phyloP scores from a whole-genome alignment of 169 alveolate species.

The Cryptosporidium sp. region DNA sequence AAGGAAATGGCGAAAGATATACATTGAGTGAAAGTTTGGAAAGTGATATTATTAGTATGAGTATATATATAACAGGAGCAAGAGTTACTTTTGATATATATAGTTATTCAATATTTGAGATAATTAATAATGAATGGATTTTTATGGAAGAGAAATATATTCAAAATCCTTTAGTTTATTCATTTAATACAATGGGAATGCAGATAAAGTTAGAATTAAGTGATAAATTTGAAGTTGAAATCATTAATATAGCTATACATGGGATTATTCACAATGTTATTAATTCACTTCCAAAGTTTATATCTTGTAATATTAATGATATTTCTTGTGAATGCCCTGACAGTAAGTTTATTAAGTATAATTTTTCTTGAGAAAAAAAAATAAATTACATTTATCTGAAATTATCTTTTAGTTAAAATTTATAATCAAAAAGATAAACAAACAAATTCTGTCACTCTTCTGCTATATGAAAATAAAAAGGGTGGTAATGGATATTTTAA shows the following conservation, averaged over 20 bases:
- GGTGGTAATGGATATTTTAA: conserved; percentile 64
- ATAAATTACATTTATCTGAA: not conserved
- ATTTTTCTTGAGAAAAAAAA: not conserved
- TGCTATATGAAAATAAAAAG: conserved; percentile 54
- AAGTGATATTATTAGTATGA: not conserved
- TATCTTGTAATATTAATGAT: conserved; percentile 33
- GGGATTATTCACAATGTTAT: conserved; percentile 42
- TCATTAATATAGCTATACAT: conserved; percentile 57
- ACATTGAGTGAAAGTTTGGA: not conserved
- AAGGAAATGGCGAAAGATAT: conserved; percentile 56
- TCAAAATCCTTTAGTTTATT: conserved; percentile 42
- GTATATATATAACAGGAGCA: conserved; percentile 39
- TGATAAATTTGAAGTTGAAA: conserved; percentile 15
- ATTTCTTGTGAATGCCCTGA: conserved; percentile 71
- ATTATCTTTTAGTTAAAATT: conserved; percentile 24
- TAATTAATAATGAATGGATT: conserved; percentile 49
- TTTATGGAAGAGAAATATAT: conserved; percentile 51
- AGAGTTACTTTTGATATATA: conserved; percentile 49
- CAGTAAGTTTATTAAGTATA: conserved; percentile 40
- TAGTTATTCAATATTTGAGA: conserved; percentile 22
- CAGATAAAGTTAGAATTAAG: conserved; percentile 23
- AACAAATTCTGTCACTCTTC: not conserved
- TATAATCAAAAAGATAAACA: conserved; percentile 28
- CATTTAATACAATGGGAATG: conserved; percentile 72
- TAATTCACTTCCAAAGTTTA: conserved; percentile 45